Percentiles rank a stretch among this genome's conserved stretches.
These are phyloP conservation scores for Schizosaccharomyces cryophilus DNA, from an alignment of 805 yeast species.

Conservation along the genomic window DNA sequence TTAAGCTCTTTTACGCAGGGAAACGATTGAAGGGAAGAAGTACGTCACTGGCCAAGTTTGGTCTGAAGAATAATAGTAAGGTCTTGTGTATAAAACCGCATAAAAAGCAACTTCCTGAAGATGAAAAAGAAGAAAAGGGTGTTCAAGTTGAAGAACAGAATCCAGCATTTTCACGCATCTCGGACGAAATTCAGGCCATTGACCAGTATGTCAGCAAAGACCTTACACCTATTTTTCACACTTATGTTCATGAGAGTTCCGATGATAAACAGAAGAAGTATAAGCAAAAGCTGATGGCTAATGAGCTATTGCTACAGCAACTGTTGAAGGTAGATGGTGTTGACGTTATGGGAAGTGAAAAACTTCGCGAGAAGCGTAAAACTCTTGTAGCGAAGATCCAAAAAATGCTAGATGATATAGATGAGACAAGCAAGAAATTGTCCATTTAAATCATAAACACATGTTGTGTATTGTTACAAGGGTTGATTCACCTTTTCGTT, in stretches of 20 bases:
- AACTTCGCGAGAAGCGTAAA: neutral
- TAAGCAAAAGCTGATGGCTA: neutral
- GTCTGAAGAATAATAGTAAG: neutral
- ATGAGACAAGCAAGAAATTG: neutral
- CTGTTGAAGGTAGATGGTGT: slow-evolving; percentile 6
- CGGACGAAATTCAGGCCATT: neutral
- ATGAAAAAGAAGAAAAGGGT: neutral
- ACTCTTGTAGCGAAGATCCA: neutral
- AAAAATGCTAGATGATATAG: neutral
- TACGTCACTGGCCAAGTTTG: neutral
- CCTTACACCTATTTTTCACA: neutral
- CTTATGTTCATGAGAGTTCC: neutral
- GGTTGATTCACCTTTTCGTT: neutral
- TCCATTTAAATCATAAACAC: neutral
- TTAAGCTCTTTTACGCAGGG: neutral
- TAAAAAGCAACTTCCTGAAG: neutral
- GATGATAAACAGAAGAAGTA: neutral
- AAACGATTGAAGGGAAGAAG: neutral
- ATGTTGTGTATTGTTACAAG: too few species aligned
- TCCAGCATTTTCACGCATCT: neutral
- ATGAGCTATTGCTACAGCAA: slow-evolving; percentile 5
- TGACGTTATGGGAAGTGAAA: slow-evolving; percentile 3
- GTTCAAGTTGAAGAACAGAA: neutral
- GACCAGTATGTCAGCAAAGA: neutral
- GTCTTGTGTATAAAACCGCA: neutral